Conservation (phyloP, 148 eudicot species). For the Polygonum maritimum region DNA sequence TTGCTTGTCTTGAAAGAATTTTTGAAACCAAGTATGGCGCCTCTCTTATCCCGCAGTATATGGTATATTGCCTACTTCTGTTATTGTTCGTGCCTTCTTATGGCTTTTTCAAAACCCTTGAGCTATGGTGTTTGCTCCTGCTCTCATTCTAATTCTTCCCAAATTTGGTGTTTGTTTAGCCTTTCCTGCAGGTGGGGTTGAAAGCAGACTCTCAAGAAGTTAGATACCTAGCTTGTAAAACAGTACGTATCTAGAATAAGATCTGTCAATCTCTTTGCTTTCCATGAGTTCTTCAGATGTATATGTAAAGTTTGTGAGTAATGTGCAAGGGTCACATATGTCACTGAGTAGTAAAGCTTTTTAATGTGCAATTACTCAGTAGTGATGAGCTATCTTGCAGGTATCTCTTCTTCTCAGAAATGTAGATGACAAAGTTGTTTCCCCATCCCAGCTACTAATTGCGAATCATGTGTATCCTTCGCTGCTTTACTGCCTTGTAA, state of each 20-base stretch:
- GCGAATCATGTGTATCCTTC: conserved; percentile 57
- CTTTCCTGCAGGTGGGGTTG: conserved; percentile 76
- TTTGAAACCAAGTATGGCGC: conserved; percentile 73
- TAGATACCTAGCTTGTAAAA: conserved; percentile 63
- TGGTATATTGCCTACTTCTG: conserved; percentile 35
- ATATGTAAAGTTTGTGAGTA: background rate
- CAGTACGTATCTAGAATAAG: conserved; percentile 34
- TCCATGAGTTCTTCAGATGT: background rate
- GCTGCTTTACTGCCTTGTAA: conserved; percentile 71
- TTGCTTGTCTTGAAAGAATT: conserved; percentile 66
- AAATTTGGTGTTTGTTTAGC: conserved; percentile 35
- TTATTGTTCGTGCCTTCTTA: background rate
- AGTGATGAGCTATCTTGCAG: conserved; percentile 26
- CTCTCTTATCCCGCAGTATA: conserved; percentile 75
- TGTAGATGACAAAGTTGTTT: conserved; percentile 31
- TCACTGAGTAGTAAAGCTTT: background rate
- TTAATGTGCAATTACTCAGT: background rate
- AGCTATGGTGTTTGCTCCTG: background rate
- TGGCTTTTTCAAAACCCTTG: background rate
- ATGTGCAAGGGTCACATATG: conserved; percentile 1
- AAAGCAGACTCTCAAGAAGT: conserved; percentile 74
- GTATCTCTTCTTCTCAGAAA: conserved; percentile 65
- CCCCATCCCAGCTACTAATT: conserved; percentile 44
- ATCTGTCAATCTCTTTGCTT: background rate
- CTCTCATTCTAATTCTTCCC: conserved; percentile 5